These are phyloP conservation scores for Suhomyces taliae DNA, from an alignment of 1,139 yeast genomes.

Conservation along the genomic window DNA sequence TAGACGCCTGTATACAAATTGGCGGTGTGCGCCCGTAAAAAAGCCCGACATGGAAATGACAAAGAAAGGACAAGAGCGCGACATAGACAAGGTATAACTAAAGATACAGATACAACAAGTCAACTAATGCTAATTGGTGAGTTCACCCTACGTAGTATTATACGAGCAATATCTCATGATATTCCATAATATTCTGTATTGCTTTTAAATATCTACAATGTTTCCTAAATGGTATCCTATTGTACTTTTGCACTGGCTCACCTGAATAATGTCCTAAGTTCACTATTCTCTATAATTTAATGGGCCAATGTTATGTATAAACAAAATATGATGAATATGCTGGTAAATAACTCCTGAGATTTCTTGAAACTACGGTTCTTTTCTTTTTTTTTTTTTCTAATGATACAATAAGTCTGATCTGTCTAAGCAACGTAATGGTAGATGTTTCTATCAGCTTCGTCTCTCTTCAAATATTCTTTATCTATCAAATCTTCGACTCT, in stretches of 20 bases:
- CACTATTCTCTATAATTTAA: too few relatives aligned
- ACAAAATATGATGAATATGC: too few relatives aligned
- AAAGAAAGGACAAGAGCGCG: neutral
- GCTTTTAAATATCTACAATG: neutral
- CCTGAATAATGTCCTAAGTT: neutral
- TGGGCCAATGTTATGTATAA: too few relatives aligned
- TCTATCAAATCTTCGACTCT: slow-evolving; percentile 82
- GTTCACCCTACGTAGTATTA: too few relatives aligned
- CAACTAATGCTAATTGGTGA: too few relatives aligned
- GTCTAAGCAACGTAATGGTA: slow-evolving; percentile 72
- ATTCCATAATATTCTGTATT: neutral
- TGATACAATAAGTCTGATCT: too few relatives aligned
- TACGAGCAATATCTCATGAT: neutral
- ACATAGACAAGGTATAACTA: neutral
- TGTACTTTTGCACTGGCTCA: neutral
- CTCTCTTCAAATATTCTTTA: slow-evolving; percentile 79
- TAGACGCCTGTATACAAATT: neutral
- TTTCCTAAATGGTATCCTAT: too few relatives aligned
- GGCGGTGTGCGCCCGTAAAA: neutral
- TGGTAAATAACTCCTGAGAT: too few relatives aligned
- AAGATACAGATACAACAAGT: too few relatives aligned
- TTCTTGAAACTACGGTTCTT: too few relatives aligned
- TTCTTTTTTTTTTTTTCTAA: too few relatives aligned
- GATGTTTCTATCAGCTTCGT: slow-evolving; percentile 55
- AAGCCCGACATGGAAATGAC: neutral